These are phyloP conservation scores for Garcia nutans DNA, from an alignment of 345 rosid species.

Conservation along the genomic window DNA sequence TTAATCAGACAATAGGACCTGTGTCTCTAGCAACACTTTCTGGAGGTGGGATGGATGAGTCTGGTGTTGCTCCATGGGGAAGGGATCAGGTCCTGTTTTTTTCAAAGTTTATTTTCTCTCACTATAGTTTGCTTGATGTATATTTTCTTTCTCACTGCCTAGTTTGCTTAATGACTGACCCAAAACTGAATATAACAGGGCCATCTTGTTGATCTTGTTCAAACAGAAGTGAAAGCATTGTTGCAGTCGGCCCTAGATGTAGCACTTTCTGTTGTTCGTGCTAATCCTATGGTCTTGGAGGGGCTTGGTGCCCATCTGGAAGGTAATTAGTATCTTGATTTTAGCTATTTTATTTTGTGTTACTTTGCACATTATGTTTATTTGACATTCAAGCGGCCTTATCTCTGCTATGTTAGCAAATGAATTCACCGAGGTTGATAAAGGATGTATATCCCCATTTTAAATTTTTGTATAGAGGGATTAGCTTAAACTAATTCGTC, in stretches of 20 bases:
- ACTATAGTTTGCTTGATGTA: too few relatives aligned
- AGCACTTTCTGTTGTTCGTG: slow-evolving; percentile 72
- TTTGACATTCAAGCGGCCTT: not conserved
- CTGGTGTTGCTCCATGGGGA: slow-evolving; percentile 71
- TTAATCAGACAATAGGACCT: slow-evolving; percentile 79
- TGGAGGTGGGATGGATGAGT: slow-evolving; percentile 82
- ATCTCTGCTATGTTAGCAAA: not conserved
- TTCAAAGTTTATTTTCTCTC: not conserved
- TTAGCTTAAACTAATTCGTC: not conserved
- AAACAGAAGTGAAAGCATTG: slow-evolving; percentile 72
- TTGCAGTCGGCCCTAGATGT: slow-evolving; percentile 75
- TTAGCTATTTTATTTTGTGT: not conserved
- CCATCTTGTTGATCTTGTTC: slow-evolving; percentile 83
- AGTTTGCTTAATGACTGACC: slow-evolving; percentile 14
- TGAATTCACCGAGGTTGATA: not conserved
- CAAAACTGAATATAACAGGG: slow-evolving; percentile 50
- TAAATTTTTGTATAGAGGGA: not conserved
- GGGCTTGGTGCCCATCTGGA: slow-evolving; percentile 93
- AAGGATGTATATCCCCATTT: not conserved
- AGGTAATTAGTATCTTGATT: slow-evolving; percentile 43
- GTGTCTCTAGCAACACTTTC: slow-evolving; percentile 80
- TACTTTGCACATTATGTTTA: not conserved
- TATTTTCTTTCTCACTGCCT: not conserved
- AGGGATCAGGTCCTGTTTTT: slow-evolving; percentile 68
- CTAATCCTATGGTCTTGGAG: slow-evolving; percentile 81